phyloP scores from a whole-genome alignment of 768 basidiomycete species.

The Paxillus involutus region DNA sequence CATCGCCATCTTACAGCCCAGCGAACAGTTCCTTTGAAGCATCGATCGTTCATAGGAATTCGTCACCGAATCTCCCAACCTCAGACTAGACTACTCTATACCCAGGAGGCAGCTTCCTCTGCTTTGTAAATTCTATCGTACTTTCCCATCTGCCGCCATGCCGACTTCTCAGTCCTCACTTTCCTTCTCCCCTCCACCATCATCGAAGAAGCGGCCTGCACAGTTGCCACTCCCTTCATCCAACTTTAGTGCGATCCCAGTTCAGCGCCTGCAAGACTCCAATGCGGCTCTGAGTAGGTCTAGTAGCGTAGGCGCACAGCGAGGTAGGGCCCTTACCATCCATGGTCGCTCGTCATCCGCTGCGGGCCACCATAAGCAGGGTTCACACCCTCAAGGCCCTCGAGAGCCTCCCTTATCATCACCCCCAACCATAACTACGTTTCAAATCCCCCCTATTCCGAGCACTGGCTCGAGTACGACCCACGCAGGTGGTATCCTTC shows the following conservation, averaged over 20 bases:
- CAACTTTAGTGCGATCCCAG: slow-evolving; percentile 13
- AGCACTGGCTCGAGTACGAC: slow-evolving; percentile 42
- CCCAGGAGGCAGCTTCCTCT: background rate
- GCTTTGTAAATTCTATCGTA: background rate
- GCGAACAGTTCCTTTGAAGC: too few relatives aligned
- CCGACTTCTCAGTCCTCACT: slow-evolving; percentile 11
- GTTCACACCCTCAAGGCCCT: slow-evolving; percentile 6
- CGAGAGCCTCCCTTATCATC: slow-evolving; percentile 26
- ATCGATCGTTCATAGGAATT: background rate
- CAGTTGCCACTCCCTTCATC: slow-evolving; percentile 15
- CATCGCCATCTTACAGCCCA: background rate
- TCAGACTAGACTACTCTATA: background rate
- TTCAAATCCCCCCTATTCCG: slow-evolving; percentile 20
- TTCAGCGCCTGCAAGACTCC: slow-evolving; percentile 12
- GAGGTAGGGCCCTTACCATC: background rate
- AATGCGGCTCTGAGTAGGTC: slow-evolving; percentile 5
- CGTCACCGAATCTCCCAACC: background rate
- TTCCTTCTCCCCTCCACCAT: slow-evolving; percentile 7
- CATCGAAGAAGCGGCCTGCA: slow-evolving; percentile 9
- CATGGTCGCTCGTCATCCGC: slow-evolving; percentile 10
- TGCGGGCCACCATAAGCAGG: slow-evolving; percentile 15
- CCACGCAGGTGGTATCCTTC: slow-evolving; percentile 73
- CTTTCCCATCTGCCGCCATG: background rate
- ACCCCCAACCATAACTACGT: slow-evolving; percentile 27
- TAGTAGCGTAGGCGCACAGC: slow-evolving; percentile 5